Base-by-base conservation (phyloP, 73 alveolate genomes). In the Blepharisma stoltei region DNA sequence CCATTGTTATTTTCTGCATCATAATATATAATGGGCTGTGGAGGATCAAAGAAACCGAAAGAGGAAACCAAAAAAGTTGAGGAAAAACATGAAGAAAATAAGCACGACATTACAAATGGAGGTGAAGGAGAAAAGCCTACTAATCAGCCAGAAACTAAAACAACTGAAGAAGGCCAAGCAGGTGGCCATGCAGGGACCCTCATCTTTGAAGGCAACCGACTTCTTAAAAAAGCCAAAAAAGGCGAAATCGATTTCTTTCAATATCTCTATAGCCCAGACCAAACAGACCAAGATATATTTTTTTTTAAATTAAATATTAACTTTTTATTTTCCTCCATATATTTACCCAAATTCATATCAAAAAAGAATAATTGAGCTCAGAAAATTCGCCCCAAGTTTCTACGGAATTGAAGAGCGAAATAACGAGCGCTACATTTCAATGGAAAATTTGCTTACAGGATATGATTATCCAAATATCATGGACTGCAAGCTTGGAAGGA, bases 141-240 rank as follows among this genome's bases (percentile, higher is more conserved):
- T 32, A 0, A 32, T 32, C 41, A 32, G 41, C 41, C 41, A 32
- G 41, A 32, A 32, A 32, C 41, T 32, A 32, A 32, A 32, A 32
- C 41, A 32, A 32, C 41, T 32, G 41, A 32, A 32, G 73, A 60
- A 14, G 14, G 73, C 23, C 73, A 60, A 60, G 73, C 73, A 1
- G 73, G 73, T 25, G 73, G 73, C 11, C 73, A 60, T 60, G 73
- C 73, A 25, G 73, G 73, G 4, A 60, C 23, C 0, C 14, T 60
- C 4, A 20, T 60, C 14, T 60, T 60, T 60, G 73, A 60, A 60
- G 73, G 73, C 11, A 38, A 60, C 73, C 73, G 73, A 1, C 73
- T 60, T 8, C 23, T 60, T 2, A 60, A 60, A 60, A 60, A 60
- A 25, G 14, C 73, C 2, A 60, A 60, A 25, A n/a, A 14, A 25